A percentile compares a stretch with the other conserved stretches of the same genome.
phyloP scores from a whole-genome alignment of 208 protist species.

The Trypanosoma grayi region DNA sequence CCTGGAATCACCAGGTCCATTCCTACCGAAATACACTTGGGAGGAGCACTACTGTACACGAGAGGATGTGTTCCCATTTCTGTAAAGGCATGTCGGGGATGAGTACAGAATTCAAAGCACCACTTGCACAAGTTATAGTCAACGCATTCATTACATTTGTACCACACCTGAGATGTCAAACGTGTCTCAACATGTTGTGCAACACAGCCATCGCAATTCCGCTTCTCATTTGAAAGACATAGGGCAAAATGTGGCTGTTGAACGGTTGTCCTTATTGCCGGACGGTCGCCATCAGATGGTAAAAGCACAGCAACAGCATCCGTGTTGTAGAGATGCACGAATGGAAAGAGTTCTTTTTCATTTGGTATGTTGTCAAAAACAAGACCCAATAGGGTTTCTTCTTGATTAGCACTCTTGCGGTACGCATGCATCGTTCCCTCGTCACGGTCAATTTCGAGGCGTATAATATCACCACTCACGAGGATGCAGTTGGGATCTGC shows the following conservation, averaged over 20 bases:
- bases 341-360: slow-evolving; percentile 64
- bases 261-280: slow-evolving; percentile 60
- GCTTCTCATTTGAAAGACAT: slow-evolving; percentile 41
- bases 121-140: slow-evolving; percentile 83
- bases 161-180: slow-evolving; percentile 52
- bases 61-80: slow-evolving; percentile 55
- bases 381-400: slow-evolving; percentile 72
- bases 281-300: slow-evolving; percentile 38
- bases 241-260: slow-evolving; percentile 74
- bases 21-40: slow-evolving; percentile 36
- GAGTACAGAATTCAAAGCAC: slow-evolving; percentile 76
- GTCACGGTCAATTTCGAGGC: slow-evolving; percentile 76
- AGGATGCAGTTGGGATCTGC: slow-evolving; percentile 83
- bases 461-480: slow-evolving; percentile 86
- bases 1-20: slow-evolving; percentile 76
- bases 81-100: slow-evolving; percentile 88
- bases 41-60: slow-evolving; percentile 58
- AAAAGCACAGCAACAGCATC: slow-evolving; percentile 87
- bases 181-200: slow-evolving; percentile 48
- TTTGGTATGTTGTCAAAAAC: slow-evolving; percentile 81
- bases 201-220: slow-evolving; percentile 74
- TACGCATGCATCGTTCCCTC: slow-evolving; percentile 80
- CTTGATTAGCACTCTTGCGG: slow-evolving; percentile 73
- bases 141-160: slow-evolving; percentile 89
- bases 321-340: slow-evolving; percentile 89